Conservation (phyloP, 176 grass and related monocot genomes). For the Lolium multiflorum region DNA sequence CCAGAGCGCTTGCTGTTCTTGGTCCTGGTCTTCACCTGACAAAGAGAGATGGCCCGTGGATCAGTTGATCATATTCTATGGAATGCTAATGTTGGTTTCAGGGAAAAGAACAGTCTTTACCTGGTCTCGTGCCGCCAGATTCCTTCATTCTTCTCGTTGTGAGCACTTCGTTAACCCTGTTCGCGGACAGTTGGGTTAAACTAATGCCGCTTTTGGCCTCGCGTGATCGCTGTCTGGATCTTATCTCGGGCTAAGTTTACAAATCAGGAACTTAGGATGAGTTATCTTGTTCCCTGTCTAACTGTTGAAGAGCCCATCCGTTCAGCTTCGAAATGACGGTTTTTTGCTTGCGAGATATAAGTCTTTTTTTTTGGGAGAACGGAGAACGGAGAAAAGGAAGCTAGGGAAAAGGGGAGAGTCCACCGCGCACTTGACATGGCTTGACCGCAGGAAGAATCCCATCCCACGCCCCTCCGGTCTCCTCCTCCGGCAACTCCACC, state of each 20-base stretch:
- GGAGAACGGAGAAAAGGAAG: too few species aligned
- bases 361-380: too few species aligned
- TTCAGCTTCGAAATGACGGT: neutral
- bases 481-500: too few species aligned
- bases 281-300: neutral
- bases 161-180: conserved; percentile 27
- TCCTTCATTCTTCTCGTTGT: conserved; percentile 59
- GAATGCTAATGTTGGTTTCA: conserved; percentile 17
- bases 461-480: too few species aligned
- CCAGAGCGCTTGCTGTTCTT: conserved; percentile 3
- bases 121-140: conserved; percentile 42
- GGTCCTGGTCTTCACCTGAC: conserved; percentile 28
- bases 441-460: too few species aligned
- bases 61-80: conserved; percentile 21
- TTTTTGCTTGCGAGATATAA: neutral
- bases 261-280: neutral
- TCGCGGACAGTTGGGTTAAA: conserved; percentile 6
- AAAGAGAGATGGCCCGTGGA: conserved; percentile 31
- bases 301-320: neutral
- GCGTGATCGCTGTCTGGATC: conserved; percentile 4
- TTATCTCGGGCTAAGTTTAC: neutral
- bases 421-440: too few species aligned
- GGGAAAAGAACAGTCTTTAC: conserved; percentile 42
- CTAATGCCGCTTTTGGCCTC: neutral
- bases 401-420: too few species aligned